These are phyloP conservation scores for Capsella bursapastoris DNA, from an alignment of 345 rosid species.

Conservation along the genomic window DNA sequence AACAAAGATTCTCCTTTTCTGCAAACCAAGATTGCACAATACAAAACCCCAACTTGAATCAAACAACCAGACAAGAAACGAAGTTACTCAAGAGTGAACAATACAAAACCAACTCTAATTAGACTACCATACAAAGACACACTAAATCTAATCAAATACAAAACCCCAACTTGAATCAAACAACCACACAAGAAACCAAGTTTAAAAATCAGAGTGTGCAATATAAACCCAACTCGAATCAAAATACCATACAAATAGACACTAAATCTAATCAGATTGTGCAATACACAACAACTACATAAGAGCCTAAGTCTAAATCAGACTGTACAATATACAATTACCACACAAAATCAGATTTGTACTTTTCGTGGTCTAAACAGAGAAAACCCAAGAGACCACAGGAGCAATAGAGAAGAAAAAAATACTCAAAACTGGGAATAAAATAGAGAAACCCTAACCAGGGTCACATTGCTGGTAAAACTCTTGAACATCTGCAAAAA, in stretches of 20 bases:
- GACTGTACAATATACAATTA: neutral
- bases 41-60: neutral
- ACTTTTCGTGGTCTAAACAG: neutral
- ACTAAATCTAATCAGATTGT: neutral
- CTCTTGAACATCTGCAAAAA: slow-evolving; percentile 65
- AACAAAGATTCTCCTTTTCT: slow-evolving; percentile 90
- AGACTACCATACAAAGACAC: no score
- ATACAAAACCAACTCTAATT: neutral
- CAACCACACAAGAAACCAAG: neutral
- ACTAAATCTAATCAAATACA: no score
- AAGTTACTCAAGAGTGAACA: neutral
- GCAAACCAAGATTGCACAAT: slow-evolving; percentile 8
- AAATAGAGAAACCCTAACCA: slow-evolving; percentile 60
- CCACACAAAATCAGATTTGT: slow-evolving; percentile 1
- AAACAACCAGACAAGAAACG: neutral
- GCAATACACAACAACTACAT: neutral
- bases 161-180: no score
- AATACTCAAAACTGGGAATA: slow-evolving; percentile 1
- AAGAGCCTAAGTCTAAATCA: neutral
- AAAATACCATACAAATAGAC: neutral
- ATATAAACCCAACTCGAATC: no score
- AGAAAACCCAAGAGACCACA: neutral
- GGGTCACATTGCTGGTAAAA: slow-evolving; percentile 86
- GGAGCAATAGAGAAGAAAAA: neutral
- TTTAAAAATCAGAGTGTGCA: neutral